A percentile compares a stretch with the other conserved stretches of the same genome.
Conservation (phyloP, 2,329 filamentous ascomycete species). For the Dendryphion nanum region DNA sequence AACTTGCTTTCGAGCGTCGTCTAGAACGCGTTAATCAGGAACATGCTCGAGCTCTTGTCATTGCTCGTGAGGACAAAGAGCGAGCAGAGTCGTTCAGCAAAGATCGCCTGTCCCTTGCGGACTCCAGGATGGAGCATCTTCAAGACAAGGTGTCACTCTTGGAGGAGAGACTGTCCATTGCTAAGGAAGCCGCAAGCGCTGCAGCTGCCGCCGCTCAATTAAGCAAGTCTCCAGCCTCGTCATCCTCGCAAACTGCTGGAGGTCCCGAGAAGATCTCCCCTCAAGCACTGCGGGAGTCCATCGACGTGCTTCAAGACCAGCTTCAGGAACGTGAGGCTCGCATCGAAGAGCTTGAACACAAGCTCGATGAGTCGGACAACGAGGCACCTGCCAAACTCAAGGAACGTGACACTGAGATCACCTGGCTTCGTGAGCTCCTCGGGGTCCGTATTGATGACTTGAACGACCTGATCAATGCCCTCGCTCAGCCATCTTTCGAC, state of each 20-base stretch:
- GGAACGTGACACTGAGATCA: slow-evolving; percentile 91
- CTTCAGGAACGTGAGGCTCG: slow-evolving; percentile 88
- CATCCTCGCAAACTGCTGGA: slow-evolving; percentile 35
- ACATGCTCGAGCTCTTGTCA: slow-evolving; percentile 64
- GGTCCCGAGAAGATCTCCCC: slow-evolving; percentile 85
- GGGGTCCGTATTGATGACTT: slow-evolving; percentile 88
- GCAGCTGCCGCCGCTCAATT: slow-evolving; percentile 66
- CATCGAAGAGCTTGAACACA: slow-evolving; percentile 82
- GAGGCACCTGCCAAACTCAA: slow-evolving; percentile 80
- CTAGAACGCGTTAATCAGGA: slow-evolving; percentile 52
- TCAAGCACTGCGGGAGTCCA: slow-evolving; percentile 91
- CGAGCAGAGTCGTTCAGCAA: slow-evolving; percentile 75
- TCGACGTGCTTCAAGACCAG: slow-evolving; percentile 94
- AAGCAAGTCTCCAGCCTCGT: slow-evolving; percentile 47
- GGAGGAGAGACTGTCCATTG: slow-evolving; percentile 87
- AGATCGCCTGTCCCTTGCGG: slow-evolving; percentile 76
- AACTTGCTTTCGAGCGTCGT: slow-evolving; percentile 36
- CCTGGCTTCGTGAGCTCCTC: slow-evolving; percentile 90
- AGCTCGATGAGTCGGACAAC: slow-evolving; percentile 66
- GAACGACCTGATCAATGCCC: slow-evolving; percentile 81
- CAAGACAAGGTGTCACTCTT: slow-evolving; percentile 82
- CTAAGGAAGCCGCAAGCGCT: slow-evolving; percentile 80
- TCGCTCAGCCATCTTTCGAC: slow-evolving; percentile 74
- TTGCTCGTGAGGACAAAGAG: slow-evolving; percentile 76
- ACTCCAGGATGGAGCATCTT: slow-evolving; percentile 80